A percentile compares a stretch with the other conserved stretches of the same genome.
These are phyloP conservation scores for Gossypium turneri DNA, from an alignment of 345 rosid genomes.

Conservation along the genomic window DNA sequence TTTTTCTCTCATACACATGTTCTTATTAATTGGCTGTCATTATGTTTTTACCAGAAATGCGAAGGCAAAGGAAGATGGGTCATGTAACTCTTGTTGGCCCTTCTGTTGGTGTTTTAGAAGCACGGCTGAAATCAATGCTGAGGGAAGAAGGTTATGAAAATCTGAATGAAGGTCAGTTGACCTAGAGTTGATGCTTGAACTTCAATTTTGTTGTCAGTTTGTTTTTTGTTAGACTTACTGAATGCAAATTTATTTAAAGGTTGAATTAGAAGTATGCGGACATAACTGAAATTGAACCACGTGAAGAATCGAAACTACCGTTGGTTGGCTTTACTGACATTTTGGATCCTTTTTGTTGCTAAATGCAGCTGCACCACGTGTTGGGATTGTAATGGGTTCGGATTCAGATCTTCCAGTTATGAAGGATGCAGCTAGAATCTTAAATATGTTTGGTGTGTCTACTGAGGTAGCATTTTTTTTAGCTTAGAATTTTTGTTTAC, in stretches of 20 bases:
- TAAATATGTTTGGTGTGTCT: conserved; percentile 62
- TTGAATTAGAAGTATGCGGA: not conserved
- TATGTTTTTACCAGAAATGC: conserved; percentile 52
- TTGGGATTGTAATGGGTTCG: conserved; percentile 94
- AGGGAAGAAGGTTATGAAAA: conserved; percentile 34
- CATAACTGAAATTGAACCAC: not conserved
- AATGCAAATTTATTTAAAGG: conserved; percentile 5
- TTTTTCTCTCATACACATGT: not conserved
- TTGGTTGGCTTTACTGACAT: not conserved
- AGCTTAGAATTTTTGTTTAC: not conserved
- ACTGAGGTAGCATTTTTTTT: conserved; percentile 49
- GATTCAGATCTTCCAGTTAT: conserved; percentile 95
- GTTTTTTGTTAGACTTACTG: conserved; percentile 2
- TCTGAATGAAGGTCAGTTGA: conserved; percentile 48
- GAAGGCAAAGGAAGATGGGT: conserved; percentile 94
- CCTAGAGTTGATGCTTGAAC: not conserved
- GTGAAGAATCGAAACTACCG: not conserved
- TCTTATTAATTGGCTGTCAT: not conserved
- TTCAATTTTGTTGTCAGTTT: not conserved
- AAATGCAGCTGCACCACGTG: conserved; percentile 57
- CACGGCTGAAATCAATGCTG: conserved; percentile 54
- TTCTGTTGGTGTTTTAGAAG: conserved; percentile 61
- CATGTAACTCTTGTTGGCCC: conserved; percentile 83
- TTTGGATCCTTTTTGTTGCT: conserved; percentile 4
- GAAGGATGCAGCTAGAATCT: conserved; percentile 83